These are phyloP conservation scores for Phytophthora aleatoria DNA, from an alignment of 352 stramenopile species.

Conservation along the genomic window DNA sequence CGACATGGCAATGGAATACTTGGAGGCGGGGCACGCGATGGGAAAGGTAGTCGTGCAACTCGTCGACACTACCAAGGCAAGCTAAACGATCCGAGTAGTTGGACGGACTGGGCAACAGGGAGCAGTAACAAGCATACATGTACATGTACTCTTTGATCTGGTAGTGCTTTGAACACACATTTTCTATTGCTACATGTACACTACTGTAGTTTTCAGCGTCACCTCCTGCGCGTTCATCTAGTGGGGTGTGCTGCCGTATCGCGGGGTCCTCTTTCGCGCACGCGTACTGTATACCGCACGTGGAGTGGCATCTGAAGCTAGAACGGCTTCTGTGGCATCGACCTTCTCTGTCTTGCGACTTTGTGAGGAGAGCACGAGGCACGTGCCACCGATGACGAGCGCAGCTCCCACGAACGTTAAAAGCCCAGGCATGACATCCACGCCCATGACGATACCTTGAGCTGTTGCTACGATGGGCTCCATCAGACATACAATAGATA, in stretches of 20 bases:
- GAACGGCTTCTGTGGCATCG: constrained; percentile 78
- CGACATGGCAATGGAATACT: constrained; percentile 62
- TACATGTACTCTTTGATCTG: too few species aligned
- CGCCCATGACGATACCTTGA: constrained; percentile 74
- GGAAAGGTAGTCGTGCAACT: constrained; percentile 77
- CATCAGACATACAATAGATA: constrained; percentile 87
- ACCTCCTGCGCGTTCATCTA: constrained; percentile 10
- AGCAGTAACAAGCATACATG: background rate
- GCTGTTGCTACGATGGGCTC: constrained; percentile 86
- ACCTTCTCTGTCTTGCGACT: constrained; percentile 80
- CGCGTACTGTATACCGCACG: constrained; percentile 67
- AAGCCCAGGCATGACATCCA: constrained; percentile 73
- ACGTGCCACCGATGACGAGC: constrained; percentile 81
- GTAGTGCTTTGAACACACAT: constrained; percentile 7
- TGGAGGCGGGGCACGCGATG: constrained; percentile 60
- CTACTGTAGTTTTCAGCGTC: too few species aligned
- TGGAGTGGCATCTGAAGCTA: constrained; percentile 59
- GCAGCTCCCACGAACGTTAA: constrained; percentile 74
- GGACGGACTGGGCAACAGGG: background rate
- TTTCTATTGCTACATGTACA: constrained; percentile 14
- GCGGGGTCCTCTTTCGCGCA: constrained; percentile 50
- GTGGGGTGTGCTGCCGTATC: constrained; percentile 50
- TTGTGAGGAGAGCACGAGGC: constrained; percentile 78
- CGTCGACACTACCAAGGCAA: constrained; percentile 27
- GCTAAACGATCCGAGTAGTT: constrained; percentile 1